Percentiles rank a stretch among this genome's conserved stretches.
phyloP scores from a whole-genome alignment of 768 basidiomycete genomes.

The Dacryopinax primogenitus region DNA sequence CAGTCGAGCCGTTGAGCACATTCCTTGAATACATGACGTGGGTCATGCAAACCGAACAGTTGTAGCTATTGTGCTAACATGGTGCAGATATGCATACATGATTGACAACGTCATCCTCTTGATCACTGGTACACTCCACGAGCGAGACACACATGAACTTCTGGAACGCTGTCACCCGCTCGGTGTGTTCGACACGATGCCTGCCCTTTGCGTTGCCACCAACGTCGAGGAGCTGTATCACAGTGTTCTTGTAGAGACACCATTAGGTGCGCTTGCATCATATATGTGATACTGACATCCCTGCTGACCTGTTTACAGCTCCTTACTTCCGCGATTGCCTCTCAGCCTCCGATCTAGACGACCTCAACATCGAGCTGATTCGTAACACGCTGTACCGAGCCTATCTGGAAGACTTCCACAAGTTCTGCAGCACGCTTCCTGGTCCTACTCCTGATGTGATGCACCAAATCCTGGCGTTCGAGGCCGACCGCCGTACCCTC shows the following conservation, averaged over 20 bases:
- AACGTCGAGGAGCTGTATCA: constrained; percentile 98
- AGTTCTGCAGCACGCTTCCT: constrained; percentile 65
- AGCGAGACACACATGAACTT: constrained; percentile 93
- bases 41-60: constrained; percentile 26
- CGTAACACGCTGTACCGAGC: constrained; percentile 98
- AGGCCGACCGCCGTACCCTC: constrained; percentile 91
- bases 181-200: constrained; percentile 96
- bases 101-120: constrained; percentile 98
- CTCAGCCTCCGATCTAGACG: constrained; percentile 89
- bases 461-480: constrained; percentile 83
- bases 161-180: constrained; percentile 93
- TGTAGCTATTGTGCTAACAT: background rate
- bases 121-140: constrained; percentile 93
- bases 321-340: constrained; percentile 96
- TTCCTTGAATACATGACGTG: constrained; percentile 98
- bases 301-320: constrained; percentile 33
- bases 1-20: constrained; percentile 77
- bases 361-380: constrained; percentile 98
- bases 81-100: constrained; percentile 86
- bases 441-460: constrained; percentile 83
- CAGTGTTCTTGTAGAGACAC: constrained; percentile 93
- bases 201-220: constrained; percentile 95
- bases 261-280: constrained; percentile 53
- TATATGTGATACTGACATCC: constrained; percentile 4
- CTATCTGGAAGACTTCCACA: constrained; percentile 94